These are phyloP conservation scores for Irpex rosettiformis DNA, from an alignment of 1,284 basidiomycete species.

Conservation along the genomic window DNA sequence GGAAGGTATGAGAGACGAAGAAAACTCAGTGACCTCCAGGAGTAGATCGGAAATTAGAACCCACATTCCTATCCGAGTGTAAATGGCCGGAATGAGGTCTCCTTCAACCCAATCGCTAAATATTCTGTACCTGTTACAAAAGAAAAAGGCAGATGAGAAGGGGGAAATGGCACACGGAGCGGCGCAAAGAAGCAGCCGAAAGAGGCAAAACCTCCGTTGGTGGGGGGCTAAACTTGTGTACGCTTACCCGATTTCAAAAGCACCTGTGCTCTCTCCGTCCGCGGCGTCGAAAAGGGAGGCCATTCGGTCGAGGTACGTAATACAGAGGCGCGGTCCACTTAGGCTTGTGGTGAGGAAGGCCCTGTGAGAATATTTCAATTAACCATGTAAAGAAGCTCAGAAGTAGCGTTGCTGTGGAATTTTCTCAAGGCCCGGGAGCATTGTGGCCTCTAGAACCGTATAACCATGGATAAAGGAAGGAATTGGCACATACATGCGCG, in stretches of 20 bases:
- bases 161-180: neutral
- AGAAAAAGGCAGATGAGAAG: too few species aligned
- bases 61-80: conserved; percentile 49
- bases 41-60: neutral
- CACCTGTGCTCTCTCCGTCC: conserved; percentile 52
- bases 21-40: conserved; percentile 15
- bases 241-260: conserved; percentile 74
- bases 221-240: too few species aligned
- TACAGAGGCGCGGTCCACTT: conserved; percentile 58
- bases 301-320: conserved; percentile 64
- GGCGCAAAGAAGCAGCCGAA: too few species aligned
- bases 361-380: conserved; percentile 26
- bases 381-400: neutral
- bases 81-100: conserved; percentile 47
- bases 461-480: neutral
- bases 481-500: conserved; percentile 50
- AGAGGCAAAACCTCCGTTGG: too few species aligned
- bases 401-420: neutral
- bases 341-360: conserved; percentile 46
- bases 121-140: conserved; percentile 60
- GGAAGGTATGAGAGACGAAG: too few species aligned
- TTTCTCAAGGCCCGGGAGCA: neutral
- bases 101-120: conserved; percentile 51
- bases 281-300: conserved; percentile 56
- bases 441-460: neutral